Conservation (phyloP, 805 yeast genomes). For the Helenozyma rhizophorensis region DNA sequence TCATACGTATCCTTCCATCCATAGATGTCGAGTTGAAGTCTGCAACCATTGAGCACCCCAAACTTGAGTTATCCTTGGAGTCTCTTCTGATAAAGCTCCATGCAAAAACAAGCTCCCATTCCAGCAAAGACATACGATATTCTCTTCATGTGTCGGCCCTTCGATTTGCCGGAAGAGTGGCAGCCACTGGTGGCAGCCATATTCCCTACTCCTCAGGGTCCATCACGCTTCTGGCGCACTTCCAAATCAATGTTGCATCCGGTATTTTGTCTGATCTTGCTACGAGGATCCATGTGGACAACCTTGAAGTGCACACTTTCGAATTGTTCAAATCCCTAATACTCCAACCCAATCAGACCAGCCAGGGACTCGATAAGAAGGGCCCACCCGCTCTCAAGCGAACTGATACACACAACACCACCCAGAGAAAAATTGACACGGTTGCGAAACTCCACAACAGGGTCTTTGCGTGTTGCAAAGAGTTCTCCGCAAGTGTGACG, state of each 20-base stretch:
- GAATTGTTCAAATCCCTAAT: conserved; percentile 2
- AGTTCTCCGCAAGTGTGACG: conserved; percentile 10
- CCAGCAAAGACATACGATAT: not conserved
- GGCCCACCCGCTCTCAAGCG: not conserved
- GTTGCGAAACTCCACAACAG: conserved; percentile 6
- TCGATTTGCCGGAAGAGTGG: not conserved
- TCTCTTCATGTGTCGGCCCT: not conserved
- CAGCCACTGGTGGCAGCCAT: not conserved
- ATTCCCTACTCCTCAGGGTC: conserved; percentile 2
- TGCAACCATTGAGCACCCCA: not conserved
- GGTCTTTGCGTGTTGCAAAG: conserved; percentile 9
- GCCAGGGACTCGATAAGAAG: not conserved
- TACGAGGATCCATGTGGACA: conserved; percentile 10
- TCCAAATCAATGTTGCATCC: conserved; percentile 2
- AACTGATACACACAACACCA: not conserved
- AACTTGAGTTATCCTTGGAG: not conserved
- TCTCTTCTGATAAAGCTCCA: conserved; percentile 2
- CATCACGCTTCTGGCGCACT: conserved; percentile 4
- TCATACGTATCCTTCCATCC: conserved; percentile 1
- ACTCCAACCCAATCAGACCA: not conserved
- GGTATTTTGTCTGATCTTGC: conserved; percentile 8
- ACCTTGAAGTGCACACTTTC: conserved; percentile 6
- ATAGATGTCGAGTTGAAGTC: conserved; percentile 8
- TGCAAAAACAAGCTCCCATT: not conserved
- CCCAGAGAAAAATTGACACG: not conserved